These are phyloP conservation scores for Cercospora sp. DNA, from an alignment of 2,329 filamentous ascomycete genomes.

Conservation along the genomic window DNA sequence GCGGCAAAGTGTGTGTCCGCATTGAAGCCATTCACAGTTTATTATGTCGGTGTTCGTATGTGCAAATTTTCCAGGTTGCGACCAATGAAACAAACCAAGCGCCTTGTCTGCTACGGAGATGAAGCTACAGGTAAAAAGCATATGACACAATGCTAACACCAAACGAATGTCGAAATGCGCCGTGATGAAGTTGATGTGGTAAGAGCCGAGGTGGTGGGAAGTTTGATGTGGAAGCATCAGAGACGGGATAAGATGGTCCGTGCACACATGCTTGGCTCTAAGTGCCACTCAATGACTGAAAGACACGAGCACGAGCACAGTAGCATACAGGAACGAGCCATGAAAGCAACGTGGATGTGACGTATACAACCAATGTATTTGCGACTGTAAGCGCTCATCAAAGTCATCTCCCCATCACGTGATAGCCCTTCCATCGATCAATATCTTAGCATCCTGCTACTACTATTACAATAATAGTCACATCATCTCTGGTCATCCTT, in stretches of 20 bases:
- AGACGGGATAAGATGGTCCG: neutral
- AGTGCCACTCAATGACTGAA: neutral
- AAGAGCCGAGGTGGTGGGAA: slow-evolving; percentile 5
- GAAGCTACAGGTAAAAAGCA: neutral
- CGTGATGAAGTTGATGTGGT: slow-evolving; percentile 6
- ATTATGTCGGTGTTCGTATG: neutral
- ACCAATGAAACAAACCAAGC: neutral
- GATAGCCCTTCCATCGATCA: neutral
- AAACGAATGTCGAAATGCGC: neutral
- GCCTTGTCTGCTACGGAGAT: neutral
- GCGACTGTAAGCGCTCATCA: neutral
- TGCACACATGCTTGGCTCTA: neutral
- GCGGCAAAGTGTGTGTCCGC: neutral
- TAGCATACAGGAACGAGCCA: neutral
- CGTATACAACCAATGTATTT: neutral
- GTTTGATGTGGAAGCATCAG: neutral
- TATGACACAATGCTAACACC: neutral
- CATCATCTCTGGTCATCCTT: neutral
- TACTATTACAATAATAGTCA: slow-evolving; percentile 1
- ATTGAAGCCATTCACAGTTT: slow-evolving; percentile 12
- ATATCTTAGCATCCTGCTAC: neutral
- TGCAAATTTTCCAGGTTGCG: neutral
- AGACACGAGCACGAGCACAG: neutral
- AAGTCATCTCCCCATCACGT: neutral
- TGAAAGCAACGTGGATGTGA: neutral